Base-by-base conservation (phyloP, 441 rosid species). In the Brassica hybrid region DNA sequence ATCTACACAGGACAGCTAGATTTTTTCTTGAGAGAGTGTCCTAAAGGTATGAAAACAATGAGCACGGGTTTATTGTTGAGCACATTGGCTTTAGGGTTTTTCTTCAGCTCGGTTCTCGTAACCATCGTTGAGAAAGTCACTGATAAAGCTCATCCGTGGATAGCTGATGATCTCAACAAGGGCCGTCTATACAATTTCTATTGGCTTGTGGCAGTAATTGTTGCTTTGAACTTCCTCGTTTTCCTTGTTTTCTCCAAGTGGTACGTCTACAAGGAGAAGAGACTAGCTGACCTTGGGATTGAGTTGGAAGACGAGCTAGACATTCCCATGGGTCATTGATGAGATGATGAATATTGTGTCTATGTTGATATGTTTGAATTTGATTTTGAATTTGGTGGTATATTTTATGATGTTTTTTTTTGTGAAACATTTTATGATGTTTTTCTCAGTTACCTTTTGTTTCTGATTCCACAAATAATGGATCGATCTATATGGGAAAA, bases 41-140 rank as follows among this genome's bases (percentile, higher is more conserved):
- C 97, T 2, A 91, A 94, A 71, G 98, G 97, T 12, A 94, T 94
- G 97, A 94, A 94, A 82, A 91, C 95, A 1, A 92, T 94, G 92
- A 92, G 97, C 79, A 92, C 98, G 0, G 98, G 98, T 19, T 65
- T 94, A 68, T 85, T 94, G 71, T 71, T 94, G 71, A 94, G 97
- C 76, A 92, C 97, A 23, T 89, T 94, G 18, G 89, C 98, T 0
- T 69, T 92, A 63, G 98, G 98, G 71, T 92, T 88, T 79, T 94
- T 92, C 81, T 17, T 91, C 16, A 94, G 98, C 83, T 88, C 97
- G 6, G 71, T 83, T 11, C 70, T 94, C 72, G 97, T 94, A 32
- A 84, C 84, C 4, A 67, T 92, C 27, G 97, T 94, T 65, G 93
- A 94, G 61, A 85, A 84, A 79, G 71, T 87, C 60, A 92, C 97